Percentiles rank a stretch among this genome's conserved stretches.
Conservation (phyloP, 2,329 filamentous ascomycete genomes). For the Nannizziopsis barbatae region DNA sequence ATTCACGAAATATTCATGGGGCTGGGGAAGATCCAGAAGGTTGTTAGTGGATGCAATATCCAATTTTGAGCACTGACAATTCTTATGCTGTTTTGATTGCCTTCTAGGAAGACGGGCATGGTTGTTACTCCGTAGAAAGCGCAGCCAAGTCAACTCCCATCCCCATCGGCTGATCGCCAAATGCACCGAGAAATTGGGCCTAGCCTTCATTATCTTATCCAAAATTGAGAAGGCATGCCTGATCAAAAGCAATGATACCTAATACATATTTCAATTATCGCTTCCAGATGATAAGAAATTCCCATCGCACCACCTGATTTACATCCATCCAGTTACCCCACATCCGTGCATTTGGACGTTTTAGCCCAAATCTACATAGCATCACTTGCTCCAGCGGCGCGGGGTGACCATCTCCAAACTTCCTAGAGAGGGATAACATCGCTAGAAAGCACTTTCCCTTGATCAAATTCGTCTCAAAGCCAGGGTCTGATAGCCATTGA, state of each 20-base stretch:
- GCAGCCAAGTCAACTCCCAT: too few species aligned
- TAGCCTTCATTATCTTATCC: conserved; percentile 1
- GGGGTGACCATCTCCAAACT: too few species aligned
- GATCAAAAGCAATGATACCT: conserved; percentile 9
- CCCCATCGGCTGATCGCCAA: too few species aligned
- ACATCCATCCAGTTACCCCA: conserved; percentile 1
- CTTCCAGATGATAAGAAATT: not conserved
- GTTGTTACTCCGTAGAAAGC: not conserved
- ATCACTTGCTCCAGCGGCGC: too few species aligned
- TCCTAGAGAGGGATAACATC: too few species aligned
- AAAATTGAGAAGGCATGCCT: conserved; percentile 8
- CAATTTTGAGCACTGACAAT: too few species aligned
- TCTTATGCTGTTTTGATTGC: too few species aligned
- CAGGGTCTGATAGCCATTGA: too few species aligned
- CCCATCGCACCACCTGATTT: not conserved
- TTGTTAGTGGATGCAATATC: conserved; percentile 3
- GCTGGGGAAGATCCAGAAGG: not conserved
- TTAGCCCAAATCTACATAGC: not conserved
- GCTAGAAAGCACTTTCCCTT: too few species aligned
- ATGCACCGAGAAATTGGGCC: not conserved
- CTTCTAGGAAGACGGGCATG: not conserved
- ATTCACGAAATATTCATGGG: conserved; percentile 4
- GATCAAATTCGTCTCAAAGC: too few species aligned
- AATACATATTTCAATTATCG: not conserved
- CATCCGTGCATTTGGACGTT: not conserved